These are phyloP conservation scores for Tetrapisispora nanseiensis DNA, from an alignment of 805 yeast species.

Conservation along the genomic window DNA sequence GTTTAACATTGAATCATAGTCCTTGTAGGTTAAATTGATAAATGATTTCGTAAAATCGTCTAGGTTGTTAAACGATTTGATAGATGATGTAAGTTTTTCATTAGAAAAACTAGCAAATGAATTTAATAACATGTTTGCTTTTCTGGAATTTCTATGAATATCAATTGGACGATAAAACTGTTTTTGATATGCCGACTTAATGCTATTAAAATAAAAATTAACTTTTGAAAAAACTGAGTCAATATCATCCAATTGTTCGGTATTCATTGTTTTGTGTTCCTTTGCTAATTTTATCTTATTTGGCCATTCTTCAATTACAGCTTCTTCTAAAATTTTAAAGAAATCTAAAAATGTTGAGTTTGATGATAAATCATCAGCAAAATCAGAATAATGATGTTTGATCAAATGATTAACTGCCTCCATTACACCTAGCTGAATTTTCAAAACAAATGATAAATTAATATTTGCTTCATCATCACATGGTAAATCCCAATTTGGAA, in stretches of 20 bases:
- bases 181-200: conserved; percentile 61
- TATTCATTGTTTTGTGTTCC: not conserved
- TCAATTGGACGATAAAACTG: conserved; percentile 54
- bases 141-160: conserved; percentile 16
- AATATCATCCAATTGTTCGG: conserved; percentile 18
- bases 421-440: conserved; percentile 71
- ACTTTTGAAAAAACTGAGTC: conserved; percentile 23
- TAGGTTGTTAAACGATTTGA: conserved; percentile 15
- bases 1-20: conserved; percentile 40
- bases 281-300: conserved; percentile 31
- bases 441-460: conserved; percentile 59
- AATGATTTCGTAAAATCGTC: conserved; percentile 14
- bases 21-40: conserved; percentile 13
- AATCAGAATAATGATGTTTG: conserved; percentile 63
- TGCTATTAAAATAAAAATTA: conserved; percentile 45
- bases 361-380: conserved; percentile 55
- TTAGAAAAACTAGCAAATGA: conserved; percentile 12
- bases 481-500: conserved; percentile 52
- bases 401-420: conserved; percentile 67
- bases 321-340: conserved; percentile 58
- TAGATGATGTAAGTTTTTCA: conserved; percentile 9
- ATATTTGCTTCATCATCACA: conserved; percentile 37
- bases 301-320: conserved; percentile 45
- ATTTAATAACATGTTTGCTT: conserved; percentile 13
- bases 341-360: conserved; percentile 53